Conservation (phyloP, 176 grass and related monocot species). For the Panicum miliaceum region DNA sequence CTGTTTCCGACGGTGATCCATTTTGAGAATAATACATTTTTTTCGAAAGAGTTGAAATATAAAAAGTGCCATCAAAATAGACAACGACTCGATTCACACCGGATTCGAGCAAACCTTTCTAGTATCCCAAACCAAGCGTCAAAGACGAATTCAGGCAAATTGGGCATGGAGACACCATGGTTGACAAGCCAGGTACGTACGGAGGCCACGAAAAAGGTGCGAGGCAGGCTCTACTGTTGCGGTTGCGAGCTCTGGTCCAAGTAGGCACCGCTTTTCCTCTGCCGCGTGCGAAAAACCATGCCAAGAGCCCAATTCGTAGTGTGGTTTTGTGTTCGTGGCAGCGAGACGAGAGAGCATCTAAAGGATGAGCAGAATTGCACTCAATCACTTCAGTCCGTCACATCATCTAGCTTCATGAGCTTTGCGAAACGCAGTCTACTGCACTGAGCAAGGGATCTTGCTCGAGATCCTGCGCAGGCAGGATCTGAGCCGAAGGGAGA, state of each 20-base stretch:
- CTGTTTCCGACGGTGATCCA: too few species aligned
- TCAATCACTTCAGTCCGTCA: constrained; percentile 25
- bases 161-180: too few species aligned
- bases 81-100: too few species aligned
- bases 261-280: not conserved
- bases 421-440: not conserved
- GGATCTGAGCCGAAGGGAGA: not conserved
- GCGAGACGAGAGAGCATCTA: not conserved
- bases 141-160: too few species aligned
- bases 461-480: constrained; percentile 3
- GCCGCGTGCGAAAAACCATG: not conserved
- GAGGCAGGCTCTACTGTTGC: not conserved
- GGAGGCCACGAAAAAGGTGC: not conserved
- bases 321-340: not conserved
- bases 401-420: not conserved
- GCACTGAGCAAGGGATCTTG: constrained; percentile 20
- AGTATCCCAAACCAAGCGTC: too few species aligned
- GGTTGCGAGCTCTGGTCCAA: not conserved
- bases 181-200: too few species aligned
- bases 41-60: too few species aligned
- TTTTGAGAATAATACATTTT: too few species aligned
- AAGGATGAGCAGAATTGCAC: not conserved
- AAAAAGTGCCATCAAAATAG: too few species aligned
- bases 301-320: not conserved
- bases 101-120: too few species aligned